Conservation (phyloP, 2,329 filamentous ascomycete species). For the Fusarium coffeatum region DNA sequence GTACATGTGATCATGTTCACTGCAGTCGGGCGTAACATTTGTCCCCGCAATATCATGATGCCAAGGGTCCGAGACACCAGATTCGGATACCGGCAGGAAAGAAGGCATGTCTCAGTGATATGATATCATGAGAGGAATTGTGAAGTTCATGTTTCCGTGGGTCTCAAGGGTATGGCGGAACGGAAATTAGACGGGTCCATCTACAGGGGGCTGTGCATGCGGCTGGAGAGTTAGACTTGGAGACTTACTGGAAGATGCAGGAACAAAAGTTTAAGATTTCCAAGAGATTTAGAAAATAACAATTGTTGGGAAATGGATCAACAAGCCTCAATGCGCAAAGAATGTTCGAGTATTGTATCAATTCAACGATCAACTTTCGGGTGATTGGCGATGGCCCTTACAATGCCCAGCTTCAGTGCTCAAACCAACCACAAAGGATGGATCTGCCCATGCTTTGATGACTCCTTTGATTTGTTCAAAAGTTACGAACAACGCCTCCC, state of each 20-base stretch:
- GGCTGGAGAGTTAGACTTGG: not conserved
- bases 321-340: not conserved
- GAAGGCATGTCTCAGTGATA: not conserved
- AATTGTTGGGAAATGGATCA: not conserved
- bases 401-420: not conserved
- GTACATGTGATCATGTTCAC: conserved; percentile 8
- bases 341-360: not conserved
- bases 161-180: not conserved
- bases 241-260: not conserved
- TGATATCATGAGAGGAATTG: conserved; percentile 5
- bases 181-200: conserved; percentile 10
- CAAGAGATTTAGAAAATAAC: not conserved
- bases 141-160: conserved; percentile 2
- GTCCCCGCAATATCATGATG: conserved; percentile 9
- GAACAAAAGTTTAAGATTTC: not conserved
- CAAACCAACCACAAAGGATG: not conserved
- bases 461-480: not conserved
- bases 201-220: conserved; percentile 18
- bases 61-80: conserved; percentile 8
- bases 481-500: not conserved
- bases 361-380: not conserved
- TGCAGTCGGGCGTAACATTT: conserved; percentile 15
- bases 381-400: not conserved
- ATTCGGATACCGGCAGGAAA: conserved; percentile 34
- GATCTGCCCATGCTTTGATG: not conserved